Percentiles rank a stretch among this genome's conserved stretches.
Evolutionary conservation across 805 yeast species (phyloP).

Genomic region (Candida hispaniensis): DNA sequence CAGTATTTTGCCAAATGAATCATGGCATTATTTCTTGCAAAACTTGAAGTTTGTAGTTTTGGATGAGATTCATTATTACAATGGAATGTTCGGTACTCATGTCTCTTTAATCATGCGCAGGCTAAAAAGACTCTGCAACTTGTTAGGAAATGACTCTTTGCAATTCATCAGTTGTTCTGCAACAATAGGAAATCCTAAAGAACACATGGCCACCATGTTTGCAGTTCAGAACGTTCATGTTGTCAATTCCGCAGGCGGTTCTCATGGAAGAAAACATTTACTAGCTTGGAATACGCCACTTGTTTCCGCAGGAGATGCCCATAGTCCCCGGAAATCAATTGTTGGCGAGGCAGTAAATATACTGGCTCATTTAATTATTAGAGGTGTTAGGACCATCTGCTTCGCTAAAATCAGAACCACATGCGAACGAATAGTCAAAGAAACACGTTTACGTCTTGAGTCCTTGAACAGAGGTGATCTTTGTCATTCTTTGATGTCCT

Average conservation of each 20-base stretch:
- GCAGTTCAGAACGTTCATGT: constrained; percentile 41
- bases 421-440: constrained; percentile 82
- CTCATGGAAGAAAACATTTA: constrained; percentile 63
- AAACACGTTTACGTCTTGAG: constrained; percentile 48
- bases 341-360: constrained; percentile 68
- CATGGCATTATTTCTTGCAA: constrained; percentile 49
- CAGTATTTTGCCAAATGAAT: constrained; percentile 52
- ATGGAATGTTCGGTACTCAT: constrained; percentile 84
- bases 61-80: constrained; percentile 75
- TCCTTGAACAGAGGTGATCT: constrained; percentile 31
- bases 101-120: constrained; percentile 80
- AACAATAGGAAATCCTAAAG: constrained; percentile 62
- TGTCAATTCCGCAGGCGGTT: constrained; percentile 75
- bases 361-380: constrained; percentile 51
- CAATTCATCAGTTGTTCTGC: constrained; percentile 89
- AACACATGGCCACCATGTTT: constrained; percentile 64
- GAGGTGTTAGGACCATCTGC: constrained; percentile 69
- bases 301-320: constrained; percentile 46
- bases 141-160: constrained; percentile 42
- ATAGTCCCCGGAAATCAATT: constrained; percentile 55
- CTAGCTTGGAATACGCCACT: constrained; percentile 81
- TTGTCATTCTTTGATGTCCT: constrained; percentile 56
- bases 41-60: constrained; percentile 65
- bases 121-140: constrained; percentile 50
- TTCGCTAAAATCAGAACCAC: constrained; percentile 80